phyloP scores from a whole-genome alignment of 164 flowering plant genomes.

The Tinospora cordifolia region DNA sequence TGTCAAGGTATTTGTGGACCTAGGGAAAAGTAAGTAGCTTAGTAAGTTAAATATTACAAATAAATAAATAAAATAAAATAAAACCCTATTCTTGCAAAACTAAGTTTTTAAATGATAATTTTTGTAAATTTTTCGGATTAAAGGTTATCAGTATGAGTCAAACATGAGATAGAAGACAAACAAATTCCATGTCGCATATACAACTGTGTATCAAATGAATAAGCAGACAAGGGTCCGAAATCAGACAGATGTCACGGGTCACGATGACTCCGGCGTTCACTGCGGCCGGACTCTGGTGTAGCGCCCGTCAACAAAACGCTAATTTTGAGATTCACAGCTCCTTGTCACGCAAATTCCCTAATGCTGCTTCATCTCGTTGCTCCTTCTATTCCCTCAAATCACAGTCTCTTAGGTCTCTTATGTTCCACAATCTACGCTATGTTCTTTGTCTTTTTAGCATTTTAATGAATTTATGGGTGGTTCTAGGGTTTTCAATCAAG shows the following conservation, averaged over 20 bases:
- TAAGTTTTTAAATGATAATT: too few species aligned
- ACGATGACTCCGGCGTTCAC: slow-evolving; percentile 1
- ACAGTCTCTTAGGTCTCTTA: slow-evolving; percentile 17
- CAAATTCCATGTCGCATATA: too few species aligned
- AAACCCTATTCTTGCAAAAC: too few species aligned
- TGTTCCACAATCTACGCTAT: background rate
- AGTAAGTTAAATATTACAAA: too few species aligned
- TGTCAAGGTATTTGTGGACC: too few species aligned
- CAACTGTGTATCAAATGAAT: too few species aligned
- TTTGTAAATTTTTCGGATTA: background rate
- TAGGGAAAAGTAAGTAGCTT: too few species aligned
- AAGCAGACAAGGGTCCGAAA: too few species aligned
- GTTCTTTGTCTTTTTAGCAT: background rate
- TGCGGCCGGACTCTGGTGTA: slow-evolving; percentile 1
- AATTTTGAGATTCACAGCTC: background rate
- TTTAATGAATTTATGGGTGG: background rate
- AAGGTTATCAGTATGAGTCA: background rate
- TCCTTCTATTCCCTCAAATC: slow-evolving; percentile 7
- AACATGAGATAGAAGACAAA: background rate
- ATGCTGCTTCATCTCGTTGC: background rate
- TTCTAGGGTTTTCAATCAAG: background rate
- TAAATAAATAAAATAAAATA: too few species aligned
- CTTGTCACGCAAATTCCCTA: background rate
- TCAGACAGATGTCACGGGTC: background rate
- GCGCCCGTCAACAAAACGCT: slow-evolving; percentile 8